Conservation (phyloP, 208 protist species). For the Wallacemonas collosoma region DNA sequence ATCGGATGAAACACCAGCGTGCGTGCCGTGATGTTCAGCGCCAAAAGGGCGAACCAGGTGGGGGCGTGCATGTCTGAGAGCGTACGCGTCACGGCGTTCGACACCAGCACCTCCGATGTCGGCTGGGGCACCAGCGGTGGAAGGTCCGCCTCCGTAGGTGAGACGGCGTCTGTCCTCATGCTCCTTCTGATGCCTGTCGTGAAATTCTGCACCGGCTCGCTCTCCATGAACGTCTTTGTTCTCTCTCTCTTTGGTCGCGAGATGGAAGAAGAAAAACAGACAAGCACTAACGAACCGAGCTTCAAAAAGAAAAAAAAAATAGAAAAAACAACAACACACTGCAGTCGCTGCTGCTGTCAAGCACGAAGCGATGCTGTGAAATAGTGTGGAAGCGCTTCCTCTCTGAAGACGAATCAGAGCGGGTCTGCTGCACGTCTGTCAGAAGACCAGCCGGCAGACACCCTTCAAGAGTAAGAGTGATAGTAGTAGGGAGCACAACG, state of each 20-base stretch:
- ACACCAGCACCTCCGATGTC: slow-evolving; percentile 24
- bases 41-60: slow-evolving; percentile 75
- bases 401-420: no score
- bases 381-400: no score
- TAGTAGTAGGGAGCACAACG: no score
- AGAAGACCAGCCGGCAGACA: no score
- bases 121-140: background rate
- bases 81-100: slow-evolving; percentile 78
- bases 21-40: slow-evolving; percentile 58
- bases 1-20: slow-evolving; percentile 86
- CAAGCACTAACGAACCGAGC: slow-evolving; percentile 7
- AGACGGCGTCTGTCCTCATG: background rate
- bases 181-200: background rate
- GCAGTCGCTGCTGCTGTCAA: no score
- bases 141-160: background rate
- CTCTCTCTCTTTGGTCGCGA: no score
- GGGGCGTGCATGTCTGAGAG: slow-evolving; percentile 81
- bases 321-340: background rate
- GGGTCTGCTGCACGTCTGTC: no score
- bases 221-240: no score
- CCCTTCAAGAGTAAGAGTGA: no score
- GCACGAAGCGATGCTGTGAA: no score
- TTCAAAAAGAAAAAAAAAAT: slow-evolving; percentile 35
- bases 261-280: slow-evolving; percentile 8
- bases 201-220: background rate